Percentiles rank a stretch among this genome's conserved stretches.
These are phyloP conservation scores for Beauveria sp. DNA, from an alignment of 2,329 filamentous ascomycete genomes.

Conservation along the genomic window DNA sequence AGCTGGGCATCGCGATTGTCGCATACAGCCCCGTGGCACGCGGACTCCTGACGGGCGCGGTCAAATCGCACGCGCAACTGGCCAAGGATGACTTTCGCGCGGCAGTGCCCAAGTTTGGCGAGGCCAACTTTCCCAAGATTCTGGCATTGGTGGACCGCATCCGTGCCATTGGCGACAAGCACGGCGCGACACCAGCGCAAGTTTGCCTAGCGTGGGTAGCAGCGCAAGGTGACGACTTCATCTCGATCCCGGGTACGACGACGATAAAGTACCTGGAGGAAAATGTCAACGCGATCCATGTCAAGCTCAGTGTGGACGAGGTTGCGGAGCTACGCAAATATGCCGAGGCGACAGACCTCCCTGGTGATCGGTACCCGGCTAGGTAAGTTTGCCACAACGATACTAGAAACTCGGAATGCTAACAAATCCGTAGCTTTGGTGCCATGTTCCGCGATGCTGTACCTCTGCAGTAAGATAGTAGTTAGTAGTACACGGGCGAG, in stretches of 20 bases:
- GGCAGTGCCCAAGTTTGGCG: slow-evolving; percentile 14
- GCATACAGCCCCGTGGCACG: slow-evolving; percentile 54
- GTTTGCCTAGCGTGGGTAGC: slow-evolving; percentile 57
- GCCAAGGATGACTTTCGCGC: slow-evolving; percentile 32
- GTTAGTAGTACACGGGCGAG: too few relatives aligned
- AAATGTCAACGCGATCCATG: slow-evolving; percentile 29
- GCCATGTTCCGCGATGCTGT: neutral
- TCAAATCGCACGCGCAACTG: slow-evolving; percentile 39
- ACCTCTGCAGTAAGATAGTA: neutral
- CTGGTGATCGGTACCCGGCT: slow-evolving; percentile 19
- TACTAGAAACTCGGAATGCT: neutral
- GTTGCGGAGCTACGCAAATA: slow-evolving; percentile 24
- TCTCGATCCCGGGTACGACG: slow-evolving; percentile 50
- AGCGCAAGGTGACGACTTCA: slow-evolving; percentile 51
- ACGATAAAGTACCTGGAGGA: slow-evolving; percentile 39
- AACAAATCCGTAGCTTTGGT: neutral
- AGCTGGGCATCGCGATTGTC: slow-evolving; percentile 50
- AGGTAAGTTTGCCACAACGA: neutral
- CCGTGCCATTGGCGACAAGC: slow-evolving; percentile 40
- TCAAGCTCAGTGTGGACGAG: slow-evolving; percentile 28
- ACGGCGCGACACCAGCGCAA: slow-evolving; percentile 48
- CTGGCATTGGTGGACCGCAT: slow-evolving; percentile 44
- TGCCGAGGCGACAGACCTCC: slow-evolving; percentile 21
- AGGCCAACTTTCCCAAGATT: slow-evolving; percentile 35
- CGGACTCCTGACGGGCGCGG: slow-evolving; percentile 46